Conservation (phyloP, 2,329 filamentous ascomycete species). For the Claviceps humidiphila region DNA sequence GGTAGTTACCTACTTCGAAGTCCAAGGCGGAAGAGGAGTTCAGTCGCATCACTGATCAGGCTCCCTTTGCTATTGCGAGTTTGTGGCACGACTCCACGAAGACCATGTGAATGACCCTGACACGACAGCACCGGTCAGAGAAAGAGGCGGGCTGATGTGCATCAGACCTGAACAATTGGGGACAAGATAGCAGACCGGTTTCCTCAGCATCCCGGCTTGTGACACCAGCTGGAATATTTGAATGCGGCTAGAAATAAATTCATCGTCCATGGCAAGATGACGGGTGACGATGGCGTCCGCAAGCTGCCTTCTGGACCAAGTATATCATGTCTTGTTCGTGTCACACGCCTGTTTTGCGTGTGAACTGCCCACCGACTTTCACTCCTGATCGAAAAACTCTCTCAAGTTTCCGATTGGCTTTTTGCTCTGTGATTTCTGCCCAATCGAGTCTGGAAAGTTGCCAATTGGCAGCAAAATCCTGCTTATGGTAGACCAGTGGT, state of each 20-base stretch:
- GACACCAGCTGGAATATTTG: not conserved
- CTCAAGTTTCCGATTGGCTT: not conserved
- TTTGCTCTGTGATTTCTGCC: not conserved
- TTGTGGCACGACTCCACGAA: too few species aligned
- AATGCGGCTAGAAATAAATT: not conserved
- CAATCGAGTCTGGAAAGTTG: not conserved
- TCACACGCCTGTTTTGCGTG: too few species aligned
- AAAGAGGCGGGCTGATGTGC: not conserved
- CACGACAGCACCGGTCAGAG: constrained; percentile 3
- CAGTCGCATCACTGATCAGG: not conserved
- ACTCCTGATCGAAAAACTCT: not conserved
- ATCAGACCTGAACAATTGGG: not conserved
- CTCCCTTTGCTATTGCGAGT: not conserved
- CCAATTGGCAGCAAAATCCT: not conserved
- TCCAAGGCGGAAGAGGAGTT: not conserved
- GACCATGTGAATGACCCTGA: not conserved
- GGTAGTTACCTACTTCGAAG: not conserved
- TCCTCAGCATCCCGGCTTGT: not conserved
- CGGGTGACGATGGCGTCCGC: too few species aligned
- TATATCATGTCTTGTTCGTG: too few species aligned
- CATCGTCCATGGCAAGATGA: not conserved
- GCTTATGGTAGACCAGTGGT: not conserved
- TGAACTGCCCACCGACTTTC: not conserved
- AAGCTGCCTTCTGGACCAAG: too few species aligned
- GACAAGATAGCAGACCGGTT: too few species aligned